Conservation (phyloP, 1,284 basidiomycete genomes). For the Athelia sp. region DNA sequence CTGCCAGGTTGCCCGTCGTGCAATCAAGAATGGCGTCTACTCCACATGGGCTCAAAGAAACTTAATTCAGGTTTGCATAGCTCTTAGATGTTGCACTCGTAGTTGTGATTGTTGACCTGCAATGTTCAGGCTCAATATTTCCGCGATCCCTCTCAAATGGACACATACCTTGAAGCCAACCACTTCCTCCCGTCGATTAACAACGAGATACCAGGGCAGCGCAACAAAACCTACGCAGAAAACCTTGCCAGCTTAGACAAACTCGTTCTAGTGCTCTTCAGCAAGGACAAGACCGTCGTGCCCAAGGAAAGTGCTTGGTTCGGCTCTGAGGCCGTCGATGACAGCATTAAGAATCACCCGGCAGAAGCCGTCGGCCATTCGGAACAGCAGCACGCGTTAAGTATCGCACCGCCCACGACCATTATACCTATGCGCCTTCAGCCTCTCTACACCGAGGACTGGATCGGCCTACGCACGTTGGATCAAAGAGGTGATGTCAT, state of each 20-base stretch:
- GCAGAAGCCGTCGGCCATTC: background rate
- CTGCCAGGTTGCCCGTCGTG: conserved; percentile 75
- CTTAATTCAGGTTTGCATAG: conserved; percentile 59
- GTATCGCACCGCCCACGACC: conserved; percentile 17
- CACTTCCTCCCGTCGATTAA: conserved; percentile 72
- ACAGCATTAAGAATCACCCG: conserved; percentile 11
- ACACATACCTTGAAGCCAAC: conserved; percentile 67
- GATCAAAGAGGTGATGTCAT: conserved; percentile 68
- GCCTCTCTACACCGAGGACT: conserved; percentile 79
- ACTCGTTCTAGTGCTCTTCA: conserved; percentile 65
- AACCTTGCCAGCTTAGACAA: conserved; percentile 56
- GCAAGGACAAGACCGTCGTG: conserved; percentile 70
- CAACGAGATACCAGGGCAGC: conserved; percentile 53
- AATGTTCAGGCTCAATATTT: conserved; percentile 84
- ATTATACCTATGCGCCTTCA: conserved; percentile 75
- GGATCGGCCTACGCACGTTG: conserved; percentile 79
- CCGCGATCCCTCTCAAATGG: conserved; percentile 77
- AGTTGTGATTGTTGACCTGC: background rate
- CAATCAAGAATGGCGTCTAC: conserved; percentile 75
- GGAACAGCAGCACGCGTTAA: conserved; percentile 13
- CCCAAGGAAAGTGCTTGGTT: conserved; percentile 87
- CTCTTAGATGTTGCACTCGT: background rate
- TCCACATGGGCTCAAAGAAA: conserved; percentile 78
- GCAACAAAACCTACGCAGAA: conserved; percentile 56
- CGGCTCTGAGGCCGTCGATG: conserved; percentile 54